Percentiles rank a stretch among this genome's conserved stretches.
phyloP scores from a whole-genome alignment of 108 stramenopile genomes.

The Fragilaria radians region DNA sequence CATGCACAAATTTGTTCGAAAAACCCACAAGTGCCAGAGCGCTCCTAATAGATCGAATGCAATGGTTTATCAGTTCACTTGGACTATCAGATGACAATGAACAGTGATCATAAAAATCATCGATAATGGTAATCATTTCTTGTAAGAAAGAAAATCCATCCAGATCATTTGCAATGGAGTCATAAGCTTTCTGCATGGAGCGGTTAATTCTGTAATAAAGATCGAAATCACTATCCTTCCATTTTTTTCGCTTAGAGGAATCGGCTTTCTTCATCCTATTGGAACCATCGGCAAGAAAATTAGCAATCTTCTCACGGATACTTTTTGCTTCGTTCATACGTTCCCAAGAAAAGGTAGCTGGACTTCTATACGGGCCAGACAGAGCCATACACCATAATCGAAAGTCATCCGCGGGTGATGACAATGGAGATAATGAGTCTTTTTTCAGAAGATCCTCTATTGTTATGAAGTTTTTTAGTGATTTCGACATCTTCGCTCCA shows the following conservation, averaged over 20 bases:
- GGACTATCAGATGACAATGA: constrained; percentile 5
- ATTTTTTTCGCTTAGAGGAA: constrained; percentile 19
- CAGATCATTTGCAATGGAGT: constrained; percentile 47
- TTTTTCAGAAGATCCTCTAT: constrained; percentile 59
- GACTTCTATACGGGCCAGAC: constrained; percentile 72
- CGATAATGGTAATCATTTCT: constrained; percentile 38
- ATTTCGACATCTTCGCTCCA: constrained; percentile 98
- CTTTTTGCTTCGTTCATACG: constrained; percentile 54
- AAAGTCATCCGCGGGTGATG: constrained; percentile 75
- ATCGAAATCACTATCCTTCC: constrained; percentile 33
- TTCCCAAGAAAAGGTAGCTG: constrained; percentile 54
- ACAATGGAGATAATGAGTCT: constrained; percentile 11
- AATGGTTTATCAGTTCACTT: constrained; percentile 31
- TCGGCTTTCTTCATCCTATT: constrained; percentile 27
- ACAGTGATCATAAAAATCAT: constrained; percentile 35
- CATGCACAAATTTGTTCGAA: constrained; percentile 38
- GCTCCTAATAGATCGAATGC: constrained; percentile 36
- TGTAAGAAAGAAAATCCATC: constrained; percentile 53
- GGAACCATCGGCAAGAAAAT: constrained; percentile 62
- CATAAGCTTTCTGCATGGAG: constrained; percentile 13
- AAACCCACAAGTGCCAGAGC: constrained; percentile 65
- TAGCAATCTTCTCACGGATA: constrained; percentile 46
- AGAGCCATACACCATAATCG: constrained; percentile 81
- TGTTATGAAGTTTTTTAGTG: constrained; percentile 95
- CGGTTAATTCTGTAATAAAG: constrained; percentile 26